Conservation (phyloP, 2,329 filamentous ascomycete species). For the Botryotinia globosa region DNA sequence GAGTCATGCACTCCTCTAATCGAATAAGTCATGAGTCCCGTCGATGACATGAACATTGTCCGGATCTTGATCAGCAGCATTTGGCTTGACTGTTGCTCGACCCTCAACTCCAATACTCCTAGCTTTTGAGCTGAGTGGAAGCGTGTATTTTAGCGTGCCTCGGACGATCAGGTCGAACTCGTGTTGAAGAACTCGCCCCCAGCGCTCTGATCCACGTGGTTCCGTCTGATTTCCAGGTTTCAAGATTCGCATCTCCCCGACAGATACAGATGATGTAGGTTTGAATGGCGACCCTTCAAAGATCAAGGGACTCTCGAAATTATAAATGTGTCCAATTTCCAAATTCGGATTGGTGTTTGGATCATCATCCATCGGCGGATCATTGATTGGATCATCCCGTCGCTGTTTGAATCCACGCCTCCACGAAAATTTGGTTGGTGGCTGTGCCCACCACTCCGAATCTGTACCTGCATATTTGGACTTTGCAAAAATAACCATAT, state of each 20-base stretch:
- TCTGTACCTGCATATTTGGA: slow-evolving; percentile 80
- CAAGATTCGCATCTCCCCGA: slow-evolving; percentile 77
- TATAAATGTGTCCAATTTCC: slow-evolving; percentile 82
- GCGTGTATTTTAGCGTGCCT: slow-evolving; percentile 80
- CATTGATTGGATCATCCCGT: slow-evolving; percentile 37
- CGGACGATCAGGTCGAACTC: slow-evolving; percentile 92
- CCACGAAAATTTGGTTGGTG: slow-evolving; percentile 33
- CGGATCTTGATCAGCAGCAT: slow-evolving; percentile 40
- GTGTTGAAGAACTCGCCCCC: slow-evolving; percentile 87
- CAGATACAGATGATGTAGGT: slow-evolving; percentile 66
- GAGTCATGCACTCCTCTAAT: slow-evolving; percentile 6
- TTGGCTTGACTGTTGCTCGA: slow-evolving; percentile 58
- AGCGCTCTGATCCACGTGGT: slow-evolving; percentile 75
- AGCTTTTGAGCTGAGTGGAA: slow-evolving; percentile 59
- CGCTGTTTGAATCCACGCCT: slow-evolving; percentile 35
- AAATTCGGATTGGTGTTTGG: slow-evolving; percentile 72
- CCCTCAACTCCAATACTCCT: slow-evolving; percentile 60
- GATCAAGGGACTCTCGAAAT: slow-evolving; percentile 81
- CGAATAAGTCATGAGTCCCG: slow-evolving; percentile 14
- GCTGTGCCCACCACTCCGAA: slow-evolving; percentile 51
- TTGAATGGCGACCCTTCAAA: slow-evolving; percentile 91
- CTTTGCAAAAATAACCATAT: slow-evolving; percentile 92
- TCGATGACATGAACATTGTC: slow-evolving; percentile 33
- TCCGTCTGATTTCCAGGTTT: slow-evolving; percentile 87
- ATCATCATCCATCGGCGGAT: slow-evolving; percentile 54